Base-by-base conservation (phyloP, 2,329 filamentous ascomycete species). In the Scytalidium lignicola region DNA sequence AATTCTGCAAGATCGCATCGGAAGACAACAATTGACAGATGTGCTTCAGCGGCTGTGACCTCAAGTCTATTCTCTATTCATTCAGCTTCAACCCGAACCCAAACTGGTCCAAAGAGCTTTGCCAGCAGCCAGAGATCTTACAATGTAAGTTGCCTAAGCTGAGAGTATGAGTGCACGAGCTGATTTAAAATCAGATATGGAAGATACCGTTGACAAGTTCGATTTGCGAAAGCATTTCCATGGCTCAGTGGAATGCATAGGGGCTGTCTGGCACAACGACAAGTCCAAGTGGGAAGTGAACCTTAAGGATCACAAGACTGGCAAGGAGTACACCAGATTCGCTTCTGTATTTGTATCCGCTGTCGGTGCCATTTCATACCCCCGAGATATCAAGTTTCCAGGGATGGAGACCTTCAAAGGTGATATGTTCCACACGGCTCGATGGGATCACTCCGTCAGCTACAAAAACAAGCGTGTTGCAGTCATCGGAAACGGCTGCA, bases 391-490 rank as follows among this genome's bases (percentile, higher is more conserved):
- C 17, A 23, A 49, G 17, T 45, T 50, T 32, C 10, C 12, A 12
- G 48, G 48, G 13, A 18, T 32, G 6, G 43, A 47, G 18, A 21
- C n/a, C 13, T 50, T 41, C 48, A 47, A 43, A 21, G 48, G 48
- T 26, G 18, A 9, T 9, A 47, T 44, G 1, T 50, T 50, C 17
- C 48, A 50, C 22, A 43, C 29, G 13, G 28, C 48, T 12, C 12
- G 21, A 22, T 50, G 48, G 48, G 26, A 50, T 17, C 48, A 50
- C 39, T 13, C 20, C 17, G 12, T 44, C 15, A 26, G 47, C 17
- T 47, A 32, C 22, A 18, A 20, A 3, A 26, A 43, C 17, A 50
- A 50, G 26, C 18, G 43, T n/a, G 26, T 50, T 20, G 44, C 28
- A 17, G 29, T 46, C 10, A 20, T 46, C 13, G 48, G 44, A 13